Base-by-base conservation (phyloP, 2,329 filamentous ascomycete species). In the Aspergillus sp. region DNA sequence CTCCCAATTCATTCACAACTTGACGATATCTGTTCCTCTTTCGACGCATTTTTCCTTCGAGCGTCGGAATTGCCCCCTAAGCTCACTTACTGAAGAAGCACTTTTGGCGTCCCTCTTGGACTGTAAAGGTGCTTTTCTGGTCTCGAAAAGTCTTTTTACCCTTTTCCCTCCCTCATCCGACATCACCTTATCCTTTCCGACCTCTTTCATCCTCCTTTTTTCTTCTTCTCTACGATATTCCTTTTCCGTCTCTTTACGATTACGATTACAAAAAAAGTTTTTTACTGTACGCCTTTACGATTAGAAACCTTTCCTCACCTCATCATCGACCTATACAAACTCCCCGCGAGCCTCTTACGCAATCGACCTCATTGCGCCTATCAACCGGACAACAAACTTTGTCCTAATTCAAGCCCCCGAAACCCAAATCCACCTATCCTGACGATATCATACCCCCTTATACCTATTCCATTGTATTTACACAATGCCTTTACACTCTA, bases 21-120 rank as follows among this genome's bases (percentile, higher is more conserved):
- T 64, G 68, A 72, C 69, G 67, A 71, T 74, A 75, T 76, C 66
- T 70, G 82, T 78, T 62, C 49, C 70, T 72, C 69, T 73, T 74
- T 71, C 67, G 70, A 69, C 69, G 67, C 64, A 57, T 53, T 50
- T 50, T 53, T 53, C 42, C 49, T 51, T 49, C 46, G 43, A 56
- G 59, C 62, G 82, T 86, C 82, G 77, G 79, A 84, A 83, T 81
- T 83, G 78, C 67, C 65, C 67, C 62, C 48, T 49, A 10, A 61
- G 60, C 61, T 63, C 65, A 61, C 58, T 63, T 52, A 60, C 51
- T 51, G 59, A 63, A 64, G 62, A 60, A 64, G 59, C 59, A 67
- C 58, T 63, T 58, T 53, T 48, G 45, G 54, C 57, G 60, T 66
- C 62, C 62, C 45, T 48, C 30, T 44, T 47, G 61, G 62, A 56